phyloP scores from a whole-genome alignment of 2,329 filamentous ascomycete genomes.

The Apiospora pterosperma region DNA sequence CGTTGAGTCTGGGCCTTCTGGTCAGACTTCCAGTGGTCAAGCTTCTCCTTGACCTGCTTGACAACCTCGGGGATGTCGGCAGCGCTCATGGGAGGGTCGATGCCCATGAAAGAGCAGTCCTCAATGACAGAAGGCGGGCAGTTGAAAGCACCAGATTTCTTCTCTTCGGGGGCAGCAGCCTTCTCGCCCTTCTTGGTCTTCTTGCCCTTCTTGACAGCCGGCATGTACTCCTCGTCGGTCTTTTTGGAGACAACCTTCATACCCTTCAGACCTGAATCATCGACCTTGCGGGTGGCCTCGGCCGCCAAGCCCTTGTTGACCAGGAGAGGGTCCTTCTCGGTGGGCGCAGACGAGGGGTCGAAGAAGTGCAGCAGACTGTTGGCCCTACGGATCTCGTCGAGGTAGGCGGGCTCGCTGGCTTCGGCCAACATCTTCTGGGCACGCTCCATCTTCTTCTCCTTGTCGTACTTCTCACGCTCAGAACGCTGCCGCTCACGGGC shows the following conservation, averaged over 20 bases:
- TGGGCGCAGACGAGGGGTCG: constrained; percentile 63
- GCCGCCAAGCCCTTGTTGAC: constrained; percentile 73
- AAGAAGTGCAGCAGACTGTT: constrained; percentile 89
- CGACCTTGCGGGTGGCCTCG: constrained; percentile 76
- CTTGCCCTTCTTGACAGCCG: constrained; percentile 80
- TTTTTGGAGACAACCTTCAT: constrained; percentile 82
- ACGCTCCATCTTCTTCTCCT: constrained; percentile 71
- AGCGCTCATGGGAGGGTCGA: constrained; percentile 85
- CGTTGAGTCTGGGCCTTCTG: constrained; percentile 87
- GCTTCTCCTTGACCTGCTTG: constrained; percentile 91
- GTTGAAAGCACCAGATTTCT: constrained; percentile 57
- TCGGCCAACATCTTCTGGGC: constrained; percentile 76
- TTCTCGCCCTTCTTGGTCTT: constrained; percentile 74
- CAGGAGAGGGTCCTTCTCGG: constrained; percentile 64
- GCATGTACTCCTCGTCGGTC: constrained; percentile 83
- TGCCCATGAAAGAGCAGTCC: constrained; percentile 77
- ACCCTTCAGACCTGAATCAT: constrained; percentile 81
- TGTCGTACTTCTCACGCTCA: constrained; percentile 71
- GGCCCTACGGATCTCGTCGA: constrained; percentile 87
- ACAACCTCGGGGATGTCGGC: constrained; percentile 74
- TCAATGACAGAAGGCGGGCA: constrained; percentile 89
- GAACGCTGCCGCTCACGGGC: constrained; percentile 74
- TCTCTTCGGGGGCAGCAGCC: constrained; percentile 44
- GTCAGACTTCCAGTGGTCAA: constrained; percentile 86
- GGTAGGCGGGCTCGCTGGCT: constrained; percentile 81